These are phyloP conservation scores for Saturnispora mendoncae DNA, from an alignment of 805 yeast species.

Conservation along the genomic window DNA sequence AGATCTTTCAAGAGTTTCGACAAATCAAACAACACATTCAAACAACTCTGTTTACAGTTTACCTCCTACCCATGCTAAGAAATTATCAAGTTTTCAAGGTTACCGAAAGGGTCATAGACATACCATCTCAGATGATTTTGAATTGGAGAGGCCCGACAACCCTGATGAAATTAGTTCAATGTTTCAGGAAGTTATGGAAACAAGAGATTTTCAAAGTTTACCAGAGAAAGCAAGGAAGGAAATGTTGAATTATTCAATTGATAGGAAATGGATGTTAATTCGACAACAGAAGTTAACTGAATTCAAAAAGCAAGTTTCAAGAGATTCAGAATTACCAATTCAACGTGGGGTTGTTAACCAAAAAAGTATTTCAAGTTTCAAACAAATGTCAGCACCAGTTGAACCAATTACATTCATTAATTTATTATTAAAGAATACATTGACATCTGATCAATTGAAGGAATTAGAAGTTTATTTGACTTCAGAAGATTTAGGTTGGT, in stretches of 20 bases:
- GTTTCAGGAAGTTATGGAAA: constrained; percentile 74
- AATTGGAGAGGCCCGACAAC: constrained; percentile 59
- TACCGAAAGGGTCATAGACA: constrained; percentile 29
- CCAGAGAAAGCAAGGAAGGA: constrained; percentile 66
- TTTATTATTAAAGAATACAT: constrained; percentile 58
- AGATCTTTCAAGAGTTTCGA: constrained; percentile 24
- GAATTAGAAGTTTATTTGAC: constrained; percentile 86
- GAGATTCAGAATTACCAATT: constrained; percentile 6
- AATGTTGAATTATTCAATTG: constrained; percentile 63
- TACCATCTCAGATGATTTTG: constrained; percentile 32
- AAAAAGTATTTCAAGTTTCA: constrained; percentile 1
- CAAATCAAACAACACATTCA: constrained; percentile 19
- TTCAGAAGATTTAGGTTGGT: constrained; percentile 77
- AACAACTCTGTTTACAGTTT: constrained; percentile 21
- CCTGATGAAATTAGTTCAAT: constrained; percentile 58
- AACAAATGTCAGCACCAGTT: constrained; percentile 33
- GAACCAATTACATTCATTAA: constrained; percentile 45
- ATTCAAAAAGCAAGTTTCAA: constrained; percentile 39
- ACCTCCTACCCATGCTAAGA: constrained; percentile 24
- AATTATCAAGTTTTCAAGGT: constrained; percentile 16
- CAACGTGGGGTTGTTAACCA: constrained; percentile 1
- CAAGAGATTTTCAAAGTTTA: constrained; percentile 60
- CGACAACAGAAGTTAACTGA: constrained; percentile 81
- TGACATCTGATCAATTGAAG: constrained; percentile 62
- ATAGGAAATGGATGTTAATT: constrained; percentile 86